phyloP scores from a whole-genome alignment of 352 stramenopile genomes.

The Phytophthora kernoviae region DNA sequence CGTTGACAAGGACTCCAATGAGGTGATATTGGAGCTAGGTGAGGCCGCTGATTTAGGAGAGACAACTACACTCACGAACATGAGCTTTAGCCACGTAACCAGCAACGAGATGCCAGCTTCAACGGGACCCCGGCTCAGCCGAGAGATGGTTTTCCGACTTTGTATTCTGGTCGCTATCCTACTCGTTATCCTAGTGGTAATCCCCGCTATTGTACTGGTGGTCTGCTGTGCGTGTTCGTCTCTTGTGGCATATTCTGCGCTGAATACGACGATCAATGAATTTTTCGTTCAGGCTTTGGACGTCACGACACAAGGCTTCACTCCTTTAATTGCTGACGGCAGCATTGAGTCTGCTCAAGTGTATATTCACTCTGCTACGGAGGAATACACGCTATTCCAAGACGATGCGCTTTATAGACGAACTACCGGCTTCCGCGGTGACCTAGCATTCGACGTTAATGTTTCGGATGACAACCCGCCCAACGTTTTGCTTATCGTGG shows the following conservation, averaged over 20 bases:
- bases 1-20: neutral
- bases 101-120: slow-evolving; percentile 6
- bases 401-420: slow-evolving; percentile 45
- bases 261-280: slow-evolving; percentile 53
- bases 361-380: slow-evolving; percentile 45
- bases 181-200: slow-evolving; percentile 10
- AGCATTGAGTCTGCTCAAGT: slow-evolving; percentile 8
- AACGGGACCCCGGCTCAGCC: neutral
- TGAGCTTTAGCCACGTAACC: slow-evolving; percentile 9
- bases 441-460: slow-evolving; percentile 46
- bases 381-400: slow-evolving; percentile 47
- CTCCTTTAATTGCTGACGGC: slow-evolving; percentile 19
- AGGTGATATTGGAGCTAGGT: slow-evolving; percentile 12
- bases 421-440: slow-evolving; percentile 48
- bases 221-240: slow-evolving; percentile 20
- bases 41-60: slow-evolving; percentile 13
- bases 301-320: slow-evolving; percentile 22
- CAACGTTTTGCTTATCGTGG: slow-evolving; percentile 54
- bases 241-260: slow-evolving; percentile 35
- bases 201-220: slow-evolving; percentile 22
- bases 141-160: slow-evolving; percentile 1
- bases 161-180: slow-evolving; percentile 2
- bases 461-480: slow-evolving; percentile 39
- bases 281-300: slow-evolving; percentile 26
- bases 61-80: slow-evolving; percentile 13